Conservation (phyloP, 2,329 filamentous ascomycete genomes). For the Talaromyces sp. region DNA sequence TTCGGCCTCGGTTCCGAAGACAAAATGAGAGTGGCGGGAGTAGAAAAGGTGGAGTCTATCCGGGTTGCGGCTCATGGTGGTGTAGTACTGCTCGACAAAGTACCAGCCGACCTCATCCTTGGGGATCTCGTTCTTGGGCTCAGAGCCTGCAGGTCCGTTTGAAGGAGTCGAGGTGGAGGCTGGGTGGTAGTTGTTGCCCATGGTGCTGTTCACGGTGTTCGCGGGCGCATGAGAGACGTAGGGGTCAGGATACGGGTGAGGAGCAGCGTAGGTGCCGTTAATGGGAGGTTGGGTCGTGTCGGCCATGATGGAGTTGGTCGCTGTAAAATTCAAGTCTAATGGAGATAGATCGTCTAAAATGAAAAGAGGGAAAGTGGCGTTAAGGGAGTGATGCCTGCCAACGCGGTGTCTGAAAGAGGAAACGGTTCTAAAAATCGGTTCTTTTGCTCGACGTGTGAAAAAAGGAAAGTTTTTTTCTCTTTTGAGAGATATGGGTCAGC, state of each 20-base stretch:
- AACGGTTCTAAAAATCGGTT: neutral
- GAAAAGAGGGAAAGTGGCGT: slow-evolving; percentile 7
- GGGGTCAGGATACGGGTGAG: slow-evolving; percentile 32
- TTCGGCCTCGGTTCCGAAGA: slow-evolving; percentile 86
- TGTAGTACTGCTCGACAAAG: slow-evolving; percentile 99
- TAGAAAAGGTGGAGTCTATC: slow-evolving; percentile 97
- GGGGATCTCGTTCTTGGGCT: slow-evolving; percentile 44
- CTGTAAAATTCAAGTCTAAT: slow-evolving; percentile 13
- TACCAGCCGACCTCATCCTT: slow-evolving; percentile 99
- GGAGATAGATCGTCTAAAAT: neutral
- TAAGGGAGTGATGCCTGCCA: slow-evolving; percentile 10
- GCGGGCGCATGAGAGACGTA: slow-evolving; percentile 28
- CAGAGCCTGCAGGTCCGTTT: slow-evolving; percentile 27
- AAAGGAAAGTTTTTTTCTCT: neutral
- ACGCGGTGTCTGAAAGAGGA: neutral
- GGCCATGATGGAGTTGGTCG: slow-evolving; percentile 26
- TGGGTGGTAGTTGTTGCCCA: slow-evolving; percentile 32
- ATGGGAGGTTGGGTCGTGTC: slow-evolving; percentile 35
- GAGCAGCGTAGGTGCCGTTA: slow-evolving; percentile 37
- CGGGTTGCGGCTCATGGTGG: slow-evolving; percentile 86
- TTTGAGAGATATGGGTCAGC: neutral
- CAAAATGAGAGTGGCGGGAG: slow-evolving; percentile 90
- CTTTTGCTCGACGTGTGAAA: neutral
- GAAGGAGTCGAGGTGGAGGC: slow-evolving; percentile 34
- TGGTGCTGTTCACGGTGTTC: slow-evolving; percentile 19